Evolutionary conservation across 768 basidiomycete genomes (phyloP).

Genomic region (Mycena chlorophos): DNA sequence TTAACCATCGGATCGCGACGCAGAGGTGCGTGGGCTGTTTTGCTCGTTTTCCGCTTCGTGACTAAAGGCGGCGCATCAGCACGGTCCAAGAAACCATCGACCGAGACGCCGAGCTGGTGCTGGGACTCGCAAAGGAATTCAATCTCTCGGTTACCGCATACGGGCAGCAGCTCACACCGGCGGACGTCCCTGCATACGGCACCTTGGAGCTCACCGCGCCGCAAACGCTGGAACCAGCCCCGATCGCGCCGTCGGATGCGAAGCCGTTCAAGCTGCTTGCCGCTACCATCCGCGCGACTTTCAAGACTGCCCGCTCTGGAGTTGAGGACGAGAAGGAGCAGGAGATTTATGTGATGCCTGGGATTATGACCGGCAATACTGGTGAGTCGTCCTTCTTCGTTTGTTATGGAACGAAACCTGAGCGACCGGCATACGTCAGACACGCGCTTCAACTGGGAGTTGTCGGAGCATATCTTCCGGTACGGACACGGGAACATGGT

Average conservation of each 20-base stretch:
- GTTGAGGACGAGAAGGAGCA: neutral
- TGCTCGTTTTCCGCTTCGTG: slow-evolving; percentile 6
- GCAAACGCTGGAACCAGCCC: slow-evolving; percentile 46
- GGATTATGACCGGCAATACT: slow-evolving; percentile 37
- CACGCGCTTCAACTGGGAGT: slow-evolving; percentile 33
- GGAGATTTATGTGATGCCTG: slow-evolving; percentile 26
- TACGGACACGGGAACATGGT: slow-evolving; percentile 37
- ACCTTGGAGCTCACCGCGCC: slow-evolving; percentile 38
- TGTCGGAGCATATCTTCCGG: slow-evolving; percentile 45
- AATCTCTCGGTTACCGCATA: slow-evolving; percentile 45
- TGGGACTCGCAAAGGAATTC: slow-evolving; percentile 31
- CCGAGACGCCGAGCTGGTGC: slow-evolving; percentile 32
- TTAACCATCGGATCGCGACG: slow-evolving; percentile 52
- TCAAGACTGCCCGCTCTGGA: slow-evolving; percentile 28
- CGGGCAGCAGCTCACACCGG: slow-evolving; percentile 28
- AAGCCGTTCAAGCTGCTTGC: slow-evolving; percentile 35
- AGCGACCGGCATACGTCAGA: slow-evolving; percentile 25
- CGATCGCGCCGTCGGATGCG: slow-evolving; percentile 34
- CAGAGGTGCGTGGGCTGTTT: slow-evolving; percentile 37
- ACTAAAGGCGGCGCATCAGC: too few relatives aligned
- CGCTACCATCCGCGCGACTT: slow-evolving; percentile 40
- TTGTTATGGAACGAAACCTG: neutral
- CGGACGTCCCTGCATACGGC: slow-evolving; percentile 24
- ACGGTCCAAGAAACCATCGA: slow-evolving; percentile 31
- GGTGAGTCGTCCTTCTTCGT: slow-evolving; percentile 22